phyloP scores from a whole-genome alignment of 1,139 yeast species.

The Candida neerlandica region DNA sequence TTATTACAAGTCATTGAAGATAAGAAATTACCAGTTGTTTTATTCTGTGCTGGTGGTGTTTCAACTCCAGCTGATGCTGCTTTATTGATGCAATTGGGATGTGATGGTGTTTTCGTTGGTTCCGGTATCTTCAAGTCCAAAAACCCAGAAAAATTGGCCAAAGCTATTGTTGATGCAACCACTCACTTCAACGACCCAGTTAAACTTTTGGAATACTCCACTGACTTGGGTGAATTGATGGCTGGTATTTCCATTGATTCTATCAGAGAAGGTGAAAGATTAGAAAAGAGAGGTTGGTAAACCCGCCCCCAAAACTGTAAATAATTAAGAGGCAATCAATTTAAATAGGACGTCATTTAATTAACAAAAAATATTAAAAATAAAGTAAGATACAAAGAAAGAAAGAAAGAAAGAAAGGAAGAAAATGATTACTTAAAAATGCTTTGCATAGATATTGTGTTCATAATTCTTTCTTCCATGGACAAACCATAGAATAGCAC shows the following conservation, averaged over 20 bases:
- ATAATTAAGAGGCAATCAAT: not conserved
- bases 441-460: constrained; percentile 18
- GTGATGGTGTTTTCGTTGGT: constrained; percentile 92
- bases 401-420: not conserved
- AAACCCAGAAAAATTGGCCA: constrained; percentile 76
- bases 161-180: constrained; percentile 80
- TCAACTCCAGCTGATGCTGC: constrained; percentile 93
- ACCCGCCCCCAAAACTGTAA: too few species aligned
- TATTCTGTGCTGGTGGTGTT: constrained; percentile 90
- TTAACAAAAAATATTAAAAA: too few species aligned
- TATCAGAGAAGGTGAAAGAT: constrained; percentile 49
- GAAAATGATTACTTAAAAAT: constrained; percentile 3
- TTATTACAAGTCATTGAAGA: constrained; percentile 53
- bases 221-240: constrained; percentile 79
- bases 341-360: too few species aligned
- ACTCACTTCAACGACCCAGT: constrained; percentile 70
- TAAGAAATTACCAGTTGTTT: constrained; percentile 80
- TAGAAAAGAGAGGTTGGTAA: constrained; percentile 25
- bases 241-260: constrained; percentile 63
- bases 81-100: constrained; percentile 86
- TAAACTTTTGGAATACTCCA: constrained; percentile 68
- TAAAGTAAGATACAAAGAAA: too few species aligned
- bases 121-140: constrained; percentile 81
- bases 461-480: constrained; percentile 22
- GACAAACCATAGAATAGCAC: constrained; percentile 30